Base-by-base conservation (phyloP, 257 asterid species). In the Ballota nigra region DNA sequence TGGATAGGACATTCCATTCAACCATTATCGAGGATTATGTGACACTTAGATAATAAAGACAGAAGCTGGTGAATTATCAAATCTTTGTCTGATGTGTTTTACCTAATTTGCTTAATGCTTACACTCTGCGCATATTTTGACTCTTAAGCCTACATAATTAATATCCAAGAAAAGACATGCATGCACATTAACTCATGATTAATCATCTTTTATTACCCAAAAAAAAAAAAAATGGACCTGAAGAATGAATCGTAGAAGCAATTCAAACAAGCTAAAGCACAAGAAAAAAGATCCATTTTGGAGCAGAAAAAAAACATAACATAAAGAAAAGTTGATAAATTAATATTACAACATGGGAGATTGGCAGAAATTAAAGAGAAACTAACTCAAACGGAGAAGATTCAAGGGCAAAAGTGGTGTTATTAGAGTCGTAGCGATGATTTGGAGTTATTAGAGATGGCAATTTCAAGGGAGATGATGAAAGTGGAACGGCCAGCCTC, bases 401-500 rank as follows among this genome's bases (percentile, higher is more conserved):
- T 23, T 5, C 55, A 24, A 24, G 33, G 38, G 9, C 63, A 12
- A 57, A 57, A 8, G 29, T 36, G 19, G 20, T 56, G 7, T 5
- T 33, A 40, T 45, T 9, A 52, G 23, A 18, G 24, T n/a, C 1
- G 7, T 40, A 53, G 11, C 61, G 79, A 71, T 24, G 69, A 47
- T 12, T 64, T 40, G 65, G 80, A 60, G 70, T 76, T 79, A 24
- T 65, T 85, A 29, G 95, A 86, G 56, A 90, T 86, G 23, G 97
- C 99, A 12, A 95, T 92, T 70, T 95, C 97, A 2, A 87, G 86
- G 2, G 85, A 65, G 57, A 95, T 70, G 71, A 92, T 95, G 81
- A 95, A 95, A n/a, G 96, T 85, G n/a, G 98, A 88, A 56, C 82
- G 61, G 5, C 88, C 91, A 0, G 96, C 95, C 82, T 88, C 98